Conservation (phyloP, 148 eudicot genomes). For the Vaccinium vitisidaea region DNA sequence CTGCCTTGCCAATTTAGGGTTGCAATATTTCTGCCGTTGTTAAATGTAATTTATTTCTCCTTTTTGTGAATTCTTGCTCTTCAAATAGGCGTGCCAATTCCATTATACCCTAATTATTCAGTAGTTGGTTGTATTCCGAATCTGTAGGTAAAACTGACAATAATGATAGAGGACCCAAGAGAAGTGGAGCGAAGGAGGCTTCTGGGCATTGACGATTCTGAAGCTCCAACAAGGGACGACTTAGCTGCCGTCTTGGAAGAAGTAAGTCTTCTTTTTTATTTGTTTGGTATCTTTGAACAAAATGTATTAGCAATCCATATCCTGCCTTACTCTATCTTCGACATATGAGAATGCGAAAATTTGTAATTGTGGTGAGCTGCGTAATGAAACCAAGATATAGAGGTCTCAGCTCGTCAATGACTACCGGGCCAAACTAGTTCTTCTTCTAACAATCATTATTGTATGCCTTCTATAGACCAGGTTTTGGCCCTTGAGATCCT, state of each 20-base stretch:
- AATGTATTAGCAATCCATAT: neutral
- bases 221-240: slow-evolving; percentile 86
- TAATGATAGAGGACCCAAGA: slow-evolving; percentile 90
- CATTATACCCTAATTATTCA: neutral
- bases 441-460: neutral
- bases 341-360: neutral
- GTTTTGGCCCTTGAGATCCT: neutral
- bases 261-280: slow-evolving; percentile 34
- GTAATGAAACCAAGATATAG: no score
- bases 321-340: neutral
- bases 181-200: slow-evolving; percentile 83
- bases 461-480: neutral
- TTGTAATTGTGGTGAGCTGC: neutral
- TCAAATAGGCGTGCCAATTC: slow-evolving; percentile 9
- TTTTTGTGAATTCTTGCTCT: neutral
- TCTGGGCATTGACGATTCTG: slow-evolving; percentile 85
- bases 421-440: neutral
- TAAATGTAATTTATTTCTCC: neutral
- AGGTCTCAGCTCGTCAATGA: no score
- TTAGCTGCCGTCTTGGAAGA: slow-evolving; percentile 79
- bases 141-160: slow-evolving; percentile 76
- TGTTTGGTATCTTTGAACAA: neutral
- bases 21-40: neutral
- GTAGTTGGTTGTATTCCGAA: neutral
- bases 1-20: neutral